Percentiles rank a stretch among this genome's conserved stretches.
These are phyloP conservation scores for Ophiostoma himal-ulmi DNA, from an alignment of 2,329 filamentous ascomycete genomes.

Conservation along the genomic window DNA sequence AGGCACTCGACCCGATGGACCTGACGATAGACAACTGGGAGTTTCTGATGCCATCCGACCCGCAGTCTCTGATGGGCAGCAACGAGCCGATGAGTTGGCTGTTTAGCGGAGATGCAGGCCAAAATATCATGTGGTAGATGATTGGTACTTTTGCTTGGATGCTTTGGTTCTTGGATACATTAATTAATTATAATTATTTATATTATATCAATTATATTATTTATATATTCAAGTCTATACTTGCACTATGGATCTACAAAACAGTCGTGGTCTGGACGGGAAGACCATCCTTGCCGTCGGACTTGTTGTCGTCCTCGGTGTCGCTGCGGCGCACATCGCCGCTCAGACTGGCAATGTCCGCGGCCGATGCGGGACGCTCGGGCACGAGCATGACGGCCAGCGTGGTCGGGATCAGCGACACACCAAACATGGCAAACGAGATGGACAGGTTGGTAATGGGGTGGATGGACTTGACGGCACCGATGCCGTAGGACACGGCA, in stretches of 20 bases:
- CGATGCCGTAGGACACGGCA: conserved; percentile 10
- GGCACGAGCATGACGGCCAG: not conserved
- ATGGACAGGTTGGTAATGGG: not conserved
- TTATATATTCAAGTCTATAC: not conserved
- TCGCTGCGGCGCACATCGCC: not conserved
- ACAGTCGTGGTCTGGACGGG: not conserved
- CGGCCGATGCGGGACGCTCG: not conserved
- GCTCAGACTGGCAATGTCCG: not conserved
- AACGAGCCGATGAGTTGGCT: conserved; percentile 18
- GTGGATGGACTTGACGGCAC: conserved; percentile 11
- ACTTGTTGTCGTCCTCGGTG: not conserved
- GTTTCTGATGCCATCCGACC: conserved; percentile 35
- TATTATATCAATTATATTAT: not conserved
- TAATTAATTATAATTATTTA: not conserved
- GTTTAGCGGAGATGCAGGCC: not conserved
- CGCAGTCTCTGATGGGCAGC: conserved; percentile 20
- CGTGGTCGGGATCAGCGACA: not conserved
- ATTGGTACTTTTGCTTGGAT: not conserved
- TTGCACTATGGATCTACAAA: not conserved
- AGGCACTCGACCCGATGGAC: conserved; percentile 7
- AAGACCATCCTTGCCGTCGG: not conserved
- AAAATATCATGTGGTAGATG: not conserved
- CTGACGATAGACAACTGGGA: conserved; percentile 37
- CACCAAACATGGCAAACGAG: conserved; percentile 9
- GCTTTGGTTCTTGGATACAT: too few species aligned